phyloP scores from a whole-genome alignment of 148 eudicot genomes.

The Agrostemma githago region DNA sequence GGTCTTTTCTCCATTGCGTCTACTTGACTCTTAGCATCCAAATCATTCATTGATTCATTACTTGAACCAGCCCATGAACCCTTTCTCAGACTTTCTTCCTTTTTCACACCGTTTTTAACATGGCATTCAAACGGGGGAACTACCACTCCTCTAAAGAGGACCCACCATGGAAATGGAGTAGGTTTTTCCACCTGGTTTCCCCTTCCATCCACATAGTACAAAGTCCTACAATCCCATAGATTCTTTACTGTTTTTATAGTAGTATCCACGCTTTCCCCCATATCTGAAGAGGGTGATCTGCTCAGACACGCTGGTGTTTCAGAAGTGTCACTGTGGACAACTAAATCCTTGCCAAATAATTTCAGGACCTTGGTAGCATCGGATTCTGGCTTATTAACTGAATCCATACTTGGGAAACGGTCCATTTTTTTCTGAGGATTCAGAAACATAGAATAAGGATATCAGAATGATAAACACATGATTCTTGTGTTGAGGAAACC shows the following conservation, averaged over 20 bases:
- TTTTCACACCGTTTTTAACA: conserved; percentile 16
- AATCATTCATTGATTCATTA: conserved; percentile 33
- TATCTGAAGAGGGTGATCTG: conserved; percentile 24
- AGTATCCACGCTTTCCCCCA: conserved; percentile 19
- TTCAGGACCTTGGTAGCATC: conserved; percentile 49
- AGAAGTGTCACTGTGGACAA: conserved; percentile 35
- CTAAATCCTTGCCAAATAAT: conserved; percentile 73
- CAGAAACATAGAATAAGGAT: conserved; percentile 3
- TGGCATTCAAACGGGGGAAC: conserved; percentile 24
- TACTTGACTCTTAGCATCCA: conserved; percentile 32
- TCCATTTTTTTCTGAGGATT: conserved; percentile 65
- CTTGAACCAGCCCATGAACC: conserved; percentile 45
- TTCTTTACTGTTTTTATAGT: conserved; percentile 14
- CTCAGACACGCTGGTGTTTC: conserved; percentile 15
- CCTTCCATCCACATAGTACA: conserved; percentile 19
- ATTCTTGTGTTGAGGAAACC: neutral
- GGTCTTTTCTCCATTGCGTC: conserved; percentile 21
- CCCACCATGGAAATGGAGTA: conserved; percentile 38
- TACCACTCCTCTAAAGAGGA: conserved; percentile 34
- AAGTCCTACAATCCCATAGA: conserved; percentile 15
- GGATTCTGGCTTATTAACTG: conserved; percentile 27
- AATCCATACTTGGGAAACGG: conserved; percentile 35
- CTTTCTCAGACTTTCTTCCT: conserved; percentile 33
- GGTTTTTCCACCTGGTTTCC: conserved; percentile 32
- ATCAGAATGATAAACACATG: too few species aligned